A percentile compares a stretch with the other conserved stretches of the same genome.
These are phyloP conservation scores for Dipodascus albidus DNA, from an alignment of 805 yeast species.

Conservation along the genomic window DNA sequence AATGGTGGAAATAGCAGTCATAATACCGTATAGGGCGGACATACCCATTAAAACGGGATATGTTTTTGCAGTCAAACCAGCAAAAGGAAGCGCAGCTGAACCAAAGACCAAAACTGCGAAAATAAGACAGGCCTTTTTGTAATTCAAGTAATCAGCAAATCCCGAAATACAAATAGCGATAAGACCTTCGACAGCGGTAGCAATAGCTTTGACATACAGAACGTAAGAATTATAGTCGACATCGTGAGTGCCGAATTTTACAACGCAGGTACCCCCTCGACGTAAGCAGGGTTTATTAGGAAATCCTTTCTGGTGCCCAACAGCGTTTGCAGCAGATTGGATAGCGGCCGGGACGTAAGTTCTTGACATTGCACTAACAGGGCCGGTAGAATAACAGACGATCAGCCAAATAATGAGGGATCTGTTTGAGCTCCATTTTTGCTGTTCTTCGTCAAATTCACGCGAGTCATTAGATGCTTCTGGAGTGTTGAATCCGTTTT, in stretches of 20 bases:
- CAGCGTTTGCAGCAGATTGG: background rate
- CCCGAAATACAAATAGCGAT: background rate
- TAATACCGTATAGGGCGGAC: background rate
- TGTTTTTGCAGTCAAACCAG: background rate
- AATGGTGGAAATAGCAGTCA: background rate
- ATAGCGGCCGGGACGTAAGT: background rate
- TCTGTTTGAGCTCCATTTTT: background rate
- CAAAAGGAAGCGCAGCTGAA: background rate
- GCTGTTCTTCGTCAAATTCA: background rate
- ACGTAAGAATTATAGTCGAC: background rate
- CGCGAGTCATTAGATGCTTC: too few relatives aligned
- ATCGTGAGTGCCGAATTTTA: background rate
- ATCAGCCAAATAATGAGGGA: background rate
- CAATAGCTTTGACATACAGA: background rate
- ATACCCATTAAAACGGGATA: background rate
- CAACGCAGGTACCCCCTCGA: background rate
- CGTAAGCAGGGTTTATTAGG: background rate
- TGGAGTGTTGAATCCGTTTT: too few relatives aligned
- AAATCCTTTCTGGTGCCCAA: background rate
- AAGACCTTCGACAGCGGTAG: background rate
- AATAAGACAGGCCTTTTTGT: background rate
- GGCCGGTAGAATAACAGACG: background rate
- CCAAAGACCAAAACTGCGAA: background rate
- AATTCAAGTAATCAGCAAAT: background rate
- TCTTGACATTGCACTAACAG: background rate